Base-by-base conservation (phyloP, 495 filamentous ascomycete species). In the Penicillium subrubescens region DNA sequence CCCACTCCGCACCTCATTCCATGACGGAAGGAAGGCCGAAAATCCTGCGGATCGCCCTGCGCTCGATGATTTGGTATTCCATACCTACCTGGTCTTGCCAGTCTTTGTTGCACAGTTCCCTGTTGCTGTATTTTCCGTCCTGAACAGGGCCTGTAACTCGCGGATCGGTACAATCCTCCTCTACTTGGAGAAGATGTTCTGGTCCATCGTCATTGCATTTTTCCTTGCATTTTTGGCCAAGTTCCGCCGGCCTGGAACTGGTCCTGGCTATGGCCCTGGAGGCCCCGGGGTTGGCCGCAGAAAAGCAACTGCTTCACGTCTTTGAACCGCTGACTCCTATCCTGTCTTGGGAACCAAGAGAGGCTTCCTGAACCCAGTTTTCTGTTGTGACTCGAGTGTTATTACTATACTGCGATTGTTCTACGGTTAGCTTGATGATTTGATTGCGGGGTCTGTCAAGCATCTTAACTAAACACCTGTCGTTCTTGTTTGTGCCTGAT, bases 71-170 rank as follows among this genome's bases (percentile, higher is more conserved):
- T 41, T 73, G 54, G 27, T 70, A 1, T 46, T 72, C 2, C 65
- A 68, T 29, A 44, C 51, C 23, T 58, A 54, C 25, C 25, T 74
- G 34, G 59, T 70, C 57, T 11, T 72, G 6, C 69, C 69, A 5
- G 59, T 51, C 23, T 34, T 62, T 7, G 12, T 67, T 37, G 43
- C 69, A 14, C 62, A 50, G 15, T 25, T 67, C 3, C 59, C 61
- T 27, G 6, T 64, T 4, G 27, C 41, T 23, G 23, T 62, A 1
- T 12, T 66, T 1, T 63, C 59, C 6, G 10, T 41, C 33, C 31
- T 59, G 8, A 46, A 64, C 15, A 62, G 59, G 29, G 15, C 65
- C 7, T 44, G 39, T 12, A 46, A 57, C 15, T 65, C 68, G 5
- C 62, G 55, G 27, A 21, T 61, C 15, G 62, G 68, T 11, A 33